A percentile compares a stretch with the other conserved stretches of the same genome.
Conservation (phyloP, 2,329 filamentous ascomycete species). For the Periconia digitata region DNA sequence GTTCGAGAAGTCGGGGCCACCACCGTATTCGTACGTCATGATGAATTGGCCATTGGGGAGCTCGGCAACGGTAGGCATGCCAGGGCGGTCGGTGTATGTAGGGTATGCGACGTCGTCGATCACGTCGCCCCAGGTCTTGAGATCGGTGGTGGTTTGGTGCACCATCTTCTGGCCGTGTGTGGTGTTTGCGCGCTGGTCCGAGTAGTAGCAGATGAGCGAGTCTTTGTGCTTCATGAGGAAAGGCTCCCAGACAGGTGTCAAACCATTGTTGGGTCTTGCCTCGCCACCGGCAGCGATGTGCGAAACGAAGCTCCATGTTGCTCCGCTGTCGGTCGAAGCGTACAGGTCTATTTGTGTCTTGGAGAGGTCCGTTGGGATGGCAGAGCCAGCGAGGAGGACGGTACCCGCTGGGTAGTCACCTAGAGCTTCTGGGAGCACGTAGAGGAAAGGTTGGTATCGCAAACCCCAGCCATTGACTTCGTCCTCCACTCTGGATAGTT, state of each 20-base stretch:
- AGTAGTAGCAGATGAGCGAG: slow-evolving; percentile 67
- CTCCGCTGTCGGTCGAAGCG: slow-evolving; percentile 61
- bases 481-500: slow-evolving; percentile 65
- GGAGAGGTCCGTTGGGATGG: slow-evolving; percentile 61
- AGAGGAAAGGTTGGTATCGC: slow-evolving; percentile 70
- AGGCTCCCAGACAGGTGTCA: slow-evolving; percentile 73
- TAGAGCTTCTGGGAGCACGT: slow-evolving; percentile 61
- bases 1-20: slow-evolving; percentile 41
- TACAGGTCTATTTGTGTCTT: slow-evolving; percentile 71
- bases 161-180: slow-evolving; percentile 68
- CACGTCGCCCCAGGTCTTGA: slow-evolving; percentile 60
- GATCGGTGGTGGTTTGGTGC: slow-evolving; percentile 63
- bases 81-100: slow-evolving; percentile 65
- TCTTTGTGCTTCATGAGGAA: slow-evolving; percentile 63
- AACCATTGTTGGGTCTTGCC: slow-evolving; percentile 63
- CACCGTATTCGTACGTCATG: slow-evolving; percentile 66
- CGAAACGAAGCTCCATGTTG: slow-evolving; percentile 67
- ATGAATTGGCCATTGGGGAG: slow-evolving; percentile 64
- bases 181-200: slow-evolving; percentile 66
- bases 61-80: slow-evolving; percentile 65
- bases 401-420: slow-evolving; percentile 64
- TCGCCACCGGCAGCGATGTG: slow-evolving; percentile 66
- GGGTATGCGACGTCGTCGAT: slow-evolving; percentile 65
- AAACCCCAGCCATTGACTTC: slow-evolving; percentile 65
- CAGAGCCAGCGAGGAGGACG: slow-evolving; percentile 63